Conservation (phyloP, 1,284 basidiomycete species). For the Microbotryomycetes sp. region DNA sequence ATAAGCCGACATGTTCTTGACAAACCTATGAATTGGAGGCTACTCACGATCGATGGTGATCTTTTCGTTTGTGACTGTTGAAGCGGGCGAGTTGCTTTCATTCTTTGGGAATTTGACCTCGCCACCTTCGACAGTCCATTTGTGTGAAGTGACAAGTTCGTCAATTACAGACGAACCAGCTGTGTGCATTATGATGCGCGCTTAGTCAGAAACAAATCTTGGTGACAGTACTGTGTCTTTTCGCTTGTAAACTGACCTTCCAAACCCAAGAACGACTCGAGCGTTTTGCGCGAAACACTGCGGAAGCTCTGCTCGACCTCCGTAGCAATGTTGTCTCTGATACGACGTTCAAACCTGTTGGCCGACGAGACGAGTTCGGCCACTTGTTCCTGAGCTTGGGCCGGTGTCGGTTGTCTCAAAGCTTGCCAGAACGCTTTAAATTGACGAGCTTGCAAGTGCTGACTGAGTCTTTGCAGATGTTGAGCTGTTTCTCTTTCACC, state of each 20-base stretch:
- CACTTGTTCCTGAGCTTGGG: background rate
- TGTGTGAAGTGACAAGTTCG: background rate
- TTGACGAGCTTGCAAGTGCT: conserved; percentile 18
- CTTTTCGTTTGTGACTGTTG: conserved; percentile 27
- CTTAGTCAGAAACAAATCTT: too few species aligned
- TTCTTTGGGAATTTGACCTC: conserved; percentile 26
- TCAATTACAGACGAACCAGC: background rate
- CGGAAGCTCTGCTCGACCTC: conserved; percentile 31
- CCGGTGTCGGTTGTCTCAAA: background rate
- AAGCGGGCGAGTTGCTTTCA: conserved; percentile 31
- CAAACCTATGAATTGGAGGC: background rate
- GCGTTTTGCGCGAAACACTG: conserved; percentile 14
- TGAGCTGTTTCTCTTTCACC: conserved; percentile 24
- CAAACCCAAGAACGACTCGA: conserved; percentile 22
- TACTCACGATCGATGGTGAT: conserved; percentile 31
- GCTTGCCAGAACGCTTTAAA: conserved; percentile 27
- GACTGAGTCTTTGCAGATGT: conserved; percentile 8
- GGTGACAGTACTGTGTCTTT: too few species aligned
- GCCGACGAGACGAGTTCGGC: background rate
- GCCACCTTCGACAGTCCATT: conserved; percentile 16
- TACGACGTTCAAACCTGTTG: conserved; percentile 10
- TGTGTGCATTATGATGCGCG: too few species aligned
- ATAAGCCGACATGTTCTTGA: background rate
- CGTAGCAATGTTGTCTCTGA: conserved; percentile 10
- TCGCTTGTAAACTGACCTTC: conserved; percentile 20